phyloP scores from a whole-genome alignment of 805 yeast genomes.

The Saccharomycopsis fermentans region DNA sequence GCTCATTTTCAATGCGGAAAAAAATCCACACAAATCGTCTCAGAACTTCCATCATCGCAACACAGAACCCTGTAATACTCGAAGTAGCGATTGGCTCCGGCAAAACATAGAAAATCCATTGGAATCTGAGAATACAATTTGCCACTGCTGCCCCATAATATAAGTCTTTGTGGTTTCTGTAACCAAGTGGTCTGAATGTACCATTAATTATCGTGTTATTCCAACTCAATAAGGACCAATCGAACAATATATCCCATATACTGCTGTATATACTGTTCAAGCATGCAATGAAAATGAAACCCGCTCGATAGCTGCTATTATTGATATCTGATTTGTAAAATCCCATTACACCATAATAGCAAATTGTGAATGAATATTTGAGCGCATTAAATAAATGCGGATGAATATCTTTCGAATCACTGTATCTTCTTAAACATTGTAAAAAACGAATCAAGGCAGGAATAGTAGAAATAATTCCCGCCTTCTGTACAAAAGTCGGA shows the following conservation, averaged over 20 bases:
- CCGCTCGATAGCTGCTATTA: constrained; percentile 34
- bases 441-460: constrained; percentile 87
- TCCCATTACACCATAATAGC: constrained; percentile 66
- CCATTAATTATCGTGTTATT: constrained; percentile 33
- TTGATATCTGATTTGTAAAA: constrained; percentile 59
- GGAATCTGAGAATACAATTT: constrained; percentile 71
- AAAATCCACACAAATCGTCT: constrained; percentile 85
- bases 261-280: constrained; percentile 62
- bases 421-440: constrained; percentile 85
- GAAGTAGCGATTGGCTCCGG: constrained; percentile 81
- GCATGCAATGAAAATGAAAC: constrained; percentile 64
- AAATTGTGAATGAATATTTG: constrained; percentile 59
- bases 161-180: constrained; percentile 39
- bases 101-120: constrained; percentile 84
- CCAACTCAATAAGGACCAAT: constrained; percentile 81
- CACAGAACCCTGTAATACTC: constrained; percentile 72
- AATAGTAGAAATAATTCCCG: constrained; percentile 78
- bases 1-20: constrained; percentile 94
- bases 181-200: constrained; percentile 34
- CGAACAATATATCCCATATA: constrained; percentile 90
- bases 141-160: constrained; percentile 68
- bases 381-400: constrained; percentile 88
- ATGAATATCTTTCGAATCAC: constrained; percentile 91
- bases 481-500: constrained; percentile 30
- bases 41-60: constrained; percentile 72